Percentiles rank a stretch among this genome's conserved stretches.
Conservation (phyloP, 2,329 filamentous ascomycete genomes). For the Aureobasidium melanogenum region DNA sequence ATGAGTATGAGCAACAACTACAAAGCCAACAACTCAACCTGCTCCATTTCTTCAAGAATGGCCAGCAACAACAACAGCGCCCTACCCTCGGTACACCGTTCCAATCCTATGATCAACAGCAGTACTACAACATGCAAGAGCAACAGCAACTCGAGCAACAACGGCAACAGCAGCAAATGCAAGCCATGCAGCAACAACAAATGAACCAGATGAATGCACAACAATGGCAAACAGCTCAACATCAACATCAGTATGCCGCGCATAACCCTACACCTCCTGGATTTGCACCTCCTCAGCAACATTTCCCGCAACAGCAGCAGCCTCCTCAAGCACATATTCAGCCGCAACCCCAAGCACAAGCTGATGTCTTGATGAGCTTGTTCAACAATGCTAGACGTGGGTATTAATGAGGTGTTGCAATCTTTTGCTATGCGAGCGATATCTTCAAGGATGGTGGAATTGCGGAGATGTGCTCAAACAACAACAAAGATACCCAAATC, state of each 20-base stretch:
- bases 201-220: not conserved
- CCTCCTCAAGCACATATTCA: not conserved
- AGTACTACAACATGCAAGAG: not conserved
- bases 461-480: not conserved
- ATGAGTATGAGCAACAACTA: slow-evolving; percentile 13
- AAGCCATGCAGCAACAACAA: not conserved
- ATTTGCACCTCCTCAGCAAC: not conserved
- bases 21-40: slow-evolving; percentile 18
- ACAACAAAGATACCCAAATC: not conserved
- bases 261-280: not conserved
- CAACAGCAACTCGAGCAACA: not conserved
- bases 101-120: not conserved
- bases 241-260: not conserved
- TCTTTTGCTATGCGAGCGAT: not conserved
- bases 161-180: not conserved
- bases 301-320: not conserved
- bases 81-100: not conserved
- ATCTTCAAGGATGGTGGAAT: not conserved
- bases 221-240: not conserved
- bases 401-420: not conserved
- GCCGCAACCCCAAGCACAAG: not conserved
- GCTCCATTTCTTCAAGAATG: slow-evolving; percentile 22
- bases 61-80: slow-evolving; percentile 4
- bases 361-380: slow-evolving; percentile 2
- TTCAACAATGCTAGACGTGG: slow-evolving; percentile 9